Conservation (phyloP, 2,329 filamentous ascomycete genomes). For the Monosporascus sp. region DNA sequence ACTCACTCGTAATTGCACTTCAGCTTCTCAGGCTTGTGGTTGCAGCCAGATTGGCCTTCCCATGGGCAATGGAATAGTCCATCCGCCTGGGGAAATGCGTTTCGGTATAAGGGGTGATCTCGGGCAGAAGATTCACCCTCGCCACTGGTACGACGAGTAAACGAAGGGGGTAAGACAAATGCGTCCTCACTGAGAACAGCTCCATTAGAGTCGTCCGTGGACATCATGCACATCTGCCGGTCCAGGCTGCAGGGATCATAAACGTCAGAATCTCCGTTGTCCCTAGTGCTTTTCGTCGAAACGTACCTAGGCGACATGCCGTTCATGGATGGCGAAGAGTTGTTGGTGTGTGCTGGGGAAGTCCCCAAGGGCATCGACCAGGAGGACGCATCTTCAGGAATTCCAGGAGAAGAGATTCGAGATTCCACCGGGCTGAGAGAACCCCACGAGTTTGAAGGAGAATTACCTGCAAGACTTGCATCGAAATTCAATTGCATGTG, state of each 20-base stretch:
- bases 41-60: conserved; percentile 66
- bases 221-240: conserved; percentile 34
- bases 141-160: conserved; percentile 43
- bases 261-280: conserved; percentile 24
- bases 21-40: conserved; percentile 88
- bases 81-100: conserved; percentile 57
- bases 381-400: conserved; percentile 45
- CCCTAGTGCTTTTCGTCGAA: conserved; percentile 6
- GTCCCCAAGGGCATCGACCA: conserved; percentile 38
- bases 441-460: conserved; percentile 49
- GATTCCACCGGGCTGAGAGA: conserved; percentile 47
- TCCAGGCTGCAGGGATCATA: conserved; percentile 28
- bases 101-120: conserved; percentile 68
- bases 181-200: conserved; percentile 32
- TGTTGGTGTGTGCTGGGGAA: conserved; percentile 40
- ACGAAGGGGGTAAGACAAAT: conserved; percentile 35
- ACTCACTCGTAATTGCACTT: conserved; percentile 99
- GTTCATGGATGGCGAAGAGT: conserved; percentile 44
- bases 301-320: conserved; percentile 52
- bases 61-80: conserved; percentile 93
- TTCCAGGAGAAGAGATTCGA: conserved; percentile 44
- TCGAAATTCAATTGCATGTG: conserved; percentile 53
- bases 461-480: conserved; percentile 41
- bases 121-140: conserved; percentile 52
- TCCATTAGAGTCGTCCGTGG: conserved; percentile 32